A percentile compares a stretch with the other conserved stretches of the same genome.
Evolutionary conservation across 139 green algal genomes (phyloP).

Genomic region (Tetraselmis chui): DNA sequence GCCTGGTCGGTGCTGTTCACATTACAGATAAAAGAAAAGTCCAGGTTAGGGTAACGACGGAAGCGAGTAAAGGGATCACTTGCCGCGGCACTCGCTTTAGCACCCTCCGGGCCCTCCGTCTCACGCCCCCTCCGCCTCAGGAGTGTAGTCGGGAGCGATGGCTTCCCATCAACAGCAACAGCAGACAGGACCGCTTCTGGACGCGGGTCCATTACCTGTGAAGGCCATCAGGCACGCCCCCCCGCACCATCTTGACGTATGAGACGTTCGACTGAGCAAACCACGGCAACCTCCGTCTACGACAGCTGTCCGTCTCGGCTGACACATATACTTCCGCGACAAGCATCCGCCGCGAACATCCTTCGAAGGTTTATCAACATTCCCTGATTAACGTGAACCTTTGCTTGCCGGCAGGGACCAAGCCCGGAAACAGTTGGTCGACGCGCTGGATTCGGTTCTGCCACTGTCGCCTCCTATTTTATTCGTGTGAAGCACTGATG

Average conservation of each 20-base stretch:
- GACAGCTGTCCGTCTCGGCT: neutral
- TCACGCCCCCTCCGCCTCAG: too few relatives aligned
- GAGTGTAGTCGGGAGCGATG: too few relatives aligned
- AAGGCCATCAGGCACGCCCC: constrained; percentile 17
- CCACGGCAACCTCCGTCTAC: too few relatives aligned
- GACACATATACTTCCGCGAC: neutral
- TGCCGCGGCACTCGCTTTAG: too few relatives aligned
- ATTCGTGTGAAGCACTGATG: neutral
- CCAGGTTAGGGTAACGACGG: too few relatives aligned
- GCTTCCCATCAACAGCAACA: too few relatives aligned
- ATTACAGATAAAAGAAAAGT: too few relatives aligned
- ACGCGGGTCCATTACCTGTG: constrained; percentile 43
- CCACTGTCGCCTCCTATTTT: neutral
- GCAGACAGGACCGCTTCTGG: constrained; percentile 29
- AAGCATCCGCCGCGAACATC: neutral
- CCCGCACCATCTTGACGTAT: too few relatives aligned
- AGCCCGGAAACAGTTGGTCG: constrained; percentile 50
- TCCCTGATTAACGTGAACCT: neutral
- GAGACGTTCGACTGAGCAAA: too few relatives aligned
- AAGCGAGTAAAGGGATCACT: too few relatives aligned
- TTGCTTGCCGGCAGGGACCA: constrained; percentile 31
- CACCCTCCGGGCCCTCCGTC: too few relatives aligned
- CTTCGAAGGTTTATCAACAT: neutral
- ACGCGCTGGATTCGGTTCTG: constrained; percentile 57
- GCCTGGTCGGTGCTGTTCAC: too few relatives aligned